These are phyloP conservation scores for Neurospora sp. DNA, from an alignment of 495 filamentous ascomycete species.

Conservation along the genomic window DNA sequence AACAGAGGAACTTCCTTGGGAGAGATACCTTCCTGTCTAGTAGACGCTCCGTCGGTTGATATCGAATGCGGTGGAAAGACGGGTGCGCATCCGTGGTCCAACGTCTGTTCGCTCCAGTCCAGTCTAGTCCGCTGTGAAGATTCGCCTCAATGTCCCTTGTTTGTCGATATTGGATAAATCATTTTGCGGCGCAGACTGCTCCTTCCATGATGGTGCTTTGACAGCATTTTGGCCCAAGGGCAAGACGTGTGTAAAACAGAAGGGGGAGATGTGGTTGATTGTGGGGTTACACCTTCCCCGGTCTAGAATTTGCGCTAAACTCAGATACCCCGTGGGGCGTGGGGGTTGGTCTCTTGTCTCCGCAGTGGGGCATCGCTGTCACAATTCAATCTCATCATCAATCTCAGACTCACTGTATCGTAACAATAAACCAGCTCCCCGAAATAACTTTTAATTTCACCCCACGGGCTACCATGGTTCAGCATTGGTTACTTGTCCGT, in stretches of 20 bases:
- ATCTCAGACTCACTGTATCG: not conserved
- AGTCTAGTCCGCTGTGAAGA: not conserved
- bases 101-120: not conserved
- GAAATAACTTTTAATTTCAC: not conserved
- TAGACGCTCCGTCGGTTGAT: not conserved
- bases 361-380: not conserved
- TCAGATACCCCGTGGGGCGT: slow-evolving; percentile 22
- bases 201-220: not conserved
- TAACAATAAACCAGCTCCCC: not conserved
- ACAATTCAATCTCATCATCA: not conserved
- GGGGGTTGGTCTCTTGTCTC: slow-evolving; percentile 10
- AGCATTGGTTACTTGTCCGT: not conserved
- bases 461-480: not conserved
- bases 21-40: not conserved
- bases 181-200: not conserved
- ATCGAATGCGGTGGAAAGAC: not conserved
- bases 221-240: not conserved
- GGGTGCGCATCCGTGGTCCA: not conserved
- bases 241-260: not conserved
- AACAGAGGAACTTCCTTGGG: not conserved
- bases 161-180: not conserved
- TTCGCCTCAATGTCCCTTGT: not conserved
- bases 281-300: slow-evolving; percentile 13
- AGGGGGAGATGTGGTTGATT: slow-evolving; percentile 1
- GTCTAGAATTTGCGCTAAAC: slow-evolving; percentile 2